Evolutionary conservation across 129 eudicot genomes (phyloP), one percentile per base, ranked within the genome.

Genomic region (Artemisia annua): DNA sequence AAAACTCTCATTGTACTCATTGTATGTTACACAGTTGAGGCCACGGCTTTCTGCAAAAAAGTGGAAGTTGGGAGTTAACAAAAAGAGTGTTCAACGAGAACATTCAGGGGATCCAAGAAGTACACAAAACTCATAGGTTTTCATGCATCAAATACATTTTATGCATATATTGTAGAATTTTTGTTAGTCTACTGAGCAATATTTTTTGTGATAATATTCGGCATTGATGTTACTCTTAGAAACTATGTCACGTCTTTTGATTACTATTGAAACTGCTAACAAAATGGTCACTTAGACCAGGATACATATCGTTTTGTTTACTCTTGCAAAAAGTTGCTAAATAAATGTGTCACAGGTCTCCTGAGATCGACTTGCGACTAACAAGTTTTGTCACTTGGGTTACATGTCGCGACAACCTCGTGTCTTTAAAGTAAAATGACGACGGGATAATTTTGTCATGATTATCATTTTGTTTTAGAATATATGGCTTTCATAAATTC

Each of bases 1-100:
- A 24, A 13, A 46, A 48, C 11, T 53, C 56, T 63, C 6, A 18
- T 15, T 62, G 19, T 46, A n/a, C 17, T 52, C 35, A 3, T 24
- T 24, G 18, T 67, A 56, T 69, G 67, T 10, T 26, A 67, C 79
- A 81, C 64, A 91, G 97, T 78, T 91, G 92, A 88, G 83, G 68
- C 96, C 97, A 20, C 83, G 85, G 67, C 79, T 84, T 17, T 82
- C 79, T 62, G 87, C 80, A n/a, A 91, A 86, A 79, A 84, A 71
- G 83, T 89, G 84, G 52, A 88, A 86, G 60, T 58, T 74, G 67
- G 81, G 82, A 46, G 67, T 63, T 26, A 7, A 7, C 46, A 39
- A 54, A 17, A 78, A 79, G 79, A 60, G 19, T 3, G 51, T 32
- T 66, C 64, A 75, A 15, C 65, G 74, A 57, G 83, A 65, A 35